Percentiles rank a stretch among this genome's conserved stretches.
phyloP scores from a whole-genome alignment of 805 yeast genomes.

The Cyberlindnera japonica region DNA sequence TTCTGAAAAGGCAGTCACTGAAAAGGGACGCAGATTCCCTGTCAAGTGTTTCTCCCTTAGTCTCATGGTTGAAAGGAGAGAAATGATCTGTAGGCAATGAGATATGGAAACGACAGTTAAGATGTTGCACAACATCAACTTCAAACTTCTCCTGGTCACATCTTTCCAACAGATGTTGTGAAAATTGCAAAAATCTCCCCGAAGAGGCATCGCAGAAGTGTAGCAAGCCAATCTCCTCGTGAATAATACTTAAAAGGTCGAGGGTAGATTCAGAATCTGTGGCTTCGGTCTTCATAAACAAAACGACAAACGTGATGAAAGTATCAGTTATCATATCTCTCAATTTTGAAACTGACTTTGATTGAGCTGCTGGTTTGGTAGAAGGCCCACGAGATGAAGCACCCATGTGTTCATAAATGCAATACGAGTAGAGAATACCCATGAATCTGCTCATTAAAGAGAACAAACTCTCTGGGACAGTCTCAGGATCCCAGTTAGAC shows the following conservation, averaged over 20 bases:
- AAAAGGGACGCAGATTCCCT: constrained; percentile 36
- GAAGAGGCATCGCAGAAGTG: constrained; percentile 63
- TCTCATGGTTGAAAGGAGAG: constrained; percentile 63
- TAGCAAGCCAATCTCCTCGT: constrained; percentile 67
- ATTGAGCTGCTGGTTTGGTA: constrained; percentile 29
- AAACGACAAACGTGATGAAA: constrained; percentile 36
- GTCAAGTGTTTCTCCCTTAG: constrained; percentile 39
- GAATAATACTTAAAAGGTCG: constrained; percentile 57
- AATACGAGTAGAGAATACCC: constrained; percentile 44
- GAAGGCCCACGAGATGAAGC: constrained; percentile 27
- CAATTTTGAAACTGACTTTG: constrained; percentile 12
- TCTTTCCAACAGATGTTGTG: constrained; percentile 50
- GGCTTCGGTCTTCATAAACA: constrained; percentile 25
- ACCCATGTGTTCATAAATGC: constrained; percentile 24
- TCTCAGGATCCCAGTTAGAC: constrained; percentile 34
- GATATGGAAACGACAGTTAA: constrained; percentile 76
- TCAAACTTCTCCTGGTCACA: constrained; percentile 48
- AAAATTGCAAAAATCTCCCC: constrained; percentile 58
- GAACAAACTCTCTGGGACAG: constrained; percentile 12
- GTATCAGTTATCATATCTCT: constrained; percentile 42
- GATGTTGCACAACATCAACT: constrained; percentile 67
- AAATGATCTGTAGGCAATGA: constrained; percentile 54
- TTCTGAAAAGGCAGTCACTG: constrained; percentile 48
- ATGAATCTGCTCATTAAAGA: constrained; percentile 31
- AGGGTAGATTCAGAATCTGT: constrained; percentile 25